phyloP scores from a whole-genome alignment of 257 asterid species.

The Plectranthus barbatus region DNA sequence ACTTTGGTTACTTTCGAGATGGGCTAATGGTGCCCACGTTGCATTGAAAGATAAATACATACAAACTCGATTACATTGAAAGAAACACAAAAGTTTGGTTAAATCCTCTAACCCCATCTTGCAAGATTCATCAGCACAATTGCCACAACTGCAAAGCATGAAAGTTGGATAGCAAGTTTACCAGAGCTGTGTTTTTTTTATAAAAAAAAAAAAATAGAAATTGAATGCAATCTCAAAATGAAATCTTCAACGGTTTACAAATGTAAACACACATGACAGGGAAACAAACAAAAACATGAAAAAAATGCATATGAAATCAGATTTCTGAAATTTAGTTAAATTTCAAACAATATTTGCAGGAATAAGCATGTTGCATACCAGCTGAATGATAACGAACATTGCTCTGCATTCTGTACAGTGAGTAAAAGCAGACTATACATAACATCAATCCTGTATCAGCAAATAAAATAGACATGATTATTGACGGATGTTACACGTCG shows the following conservation, averaged over 20 bases:
- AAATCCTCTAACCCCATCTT: slow-evolving; percentile 90
- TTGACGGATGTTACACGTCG: too few species aligned
- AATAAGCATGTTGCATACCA: slow-evolving; percentile 44
- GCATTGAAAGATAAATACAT: too few species aligned
- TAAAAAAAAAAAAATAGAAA: background rate
- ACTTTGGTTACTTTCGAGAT: too few species aligned
- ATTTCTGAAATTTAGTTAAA: too few species aligned
- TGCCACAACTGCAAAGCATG: slow-evolving; percentile 56
- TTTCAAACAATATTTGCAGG: too few species aligned
- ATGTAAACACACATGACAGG: background rate
- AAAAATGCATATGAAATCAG: background rate
- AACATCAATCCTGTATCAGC: slow-evolving; percentile 24
- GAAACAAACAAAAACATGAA: background rate
- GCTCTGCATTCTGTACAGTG: slow-evolving; percentile 99
- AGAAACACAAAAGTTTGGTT: slow-evolving; percentile 34
- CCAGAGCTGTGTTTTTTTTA: background rate
- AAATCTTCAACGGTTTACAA: too few species aligned
- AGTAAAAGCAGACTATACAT: slow-evolving; percentile 99
- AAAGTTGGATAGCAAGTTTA: background rate
- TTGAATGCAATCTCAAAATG: too few species aligned
- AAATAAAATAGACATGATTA: background rate
- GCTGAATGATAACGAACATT: slow-evolving; percentile 82
- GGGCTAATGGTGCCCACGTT: too few species aligned
- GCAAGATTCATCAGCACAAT: slow-evolving; percentile 93
- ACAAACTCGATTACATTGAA: too few species aligned